Evolutionary conservation across 805 yeast species (phyloP).

Genomic region (Suhomyces sp.): DNA sequence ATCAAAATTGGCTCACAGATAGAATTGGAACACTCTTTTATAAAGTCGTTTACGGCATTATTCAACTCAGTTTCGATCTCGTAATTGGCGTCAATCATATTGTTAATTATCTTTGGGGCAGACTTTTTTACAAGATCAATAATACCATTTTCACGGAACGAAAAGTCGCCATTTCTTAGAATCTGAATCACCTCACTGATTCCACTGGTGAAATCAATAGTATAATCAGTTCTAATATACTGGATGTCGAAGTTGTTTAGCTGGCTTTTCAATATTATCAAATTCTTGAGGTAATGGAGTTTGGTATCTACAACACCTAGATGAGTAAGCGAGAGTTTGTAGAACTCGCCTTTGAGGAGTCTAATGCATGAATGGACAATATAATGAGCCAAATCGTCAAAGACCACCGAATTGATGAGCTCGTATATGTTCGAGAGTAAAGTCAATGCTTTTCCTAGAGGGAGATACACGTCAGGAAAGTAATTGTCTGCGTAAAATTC

Average conservation of each 20-base stretch:
- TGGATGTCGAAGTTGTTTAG: constrained; percentile 77
- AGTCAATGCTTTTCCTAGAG: constrained; percentile 64
- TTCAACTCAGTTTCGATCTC: constrained; percentile 76
- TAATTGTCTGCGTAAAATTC: constrained; percentile 36
- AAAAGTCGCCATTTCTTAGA: constrained; percentile 40
- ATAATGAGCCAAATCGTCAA: constrained; percentile 86
- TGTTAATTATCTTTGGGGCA: constrained; percentile 75
- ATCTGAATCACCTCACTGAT: constrained; percentile 45
- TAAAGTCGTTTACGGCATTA: constrained; percentile 64
- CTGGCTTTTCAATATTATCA: constrained; percentile 67
- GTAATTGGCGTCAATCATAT: constrained; percentile 70
- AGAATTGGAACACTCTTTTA: constrained; percentile 45
- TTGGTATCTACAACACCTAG: constrained; percentile 57
- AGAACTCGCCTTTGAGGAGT: constrained; percentile 54
- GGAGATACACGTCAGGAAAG: constrained; percentile 59
- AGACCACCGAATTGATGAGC: constrained; percentile 69
- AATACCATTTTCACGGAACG: constrained; percentile 30
- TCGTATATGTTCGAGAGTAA: constrained; percentile 77
- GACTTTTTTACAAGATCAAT: constrained; percentile 58
- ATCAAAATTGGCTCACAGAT: constrained; percentile 45
- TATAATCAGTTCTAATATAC: constrained; percentile 64
- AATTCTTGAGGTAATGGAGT: constrained; percentile 67
- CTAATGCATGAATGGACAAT: constrained; percentile 74
- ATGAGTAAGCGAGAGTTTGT: constrained; percentile 40
- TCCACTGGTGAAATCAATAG: constrained; percentile 76